Evolutionary conservation across 768 basidiomycete genomes (phyloP).

Genomic region (Russula sp.): DNA sequence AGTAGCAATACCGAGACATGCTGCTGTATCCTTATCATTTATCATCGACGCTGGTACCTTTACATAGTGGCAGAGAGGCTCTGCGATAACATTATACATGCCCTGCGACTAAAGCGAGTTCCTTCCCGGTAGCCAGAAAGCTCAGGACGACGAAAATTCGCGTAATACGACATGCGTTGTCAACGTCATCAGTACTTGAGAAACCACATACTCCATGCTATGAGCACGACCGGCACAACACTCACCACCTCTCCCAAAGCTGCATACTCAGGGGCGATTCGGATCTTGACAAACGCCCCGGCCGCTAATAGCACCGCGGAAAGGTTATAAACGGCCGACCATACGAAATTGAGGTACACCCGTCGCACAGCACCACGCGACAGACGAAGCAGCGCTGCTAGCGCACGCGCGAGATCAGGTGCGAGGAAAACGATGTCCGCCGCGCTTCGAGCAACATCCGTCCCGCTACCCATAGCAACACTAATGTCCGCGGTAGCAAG

Average conservation of each 20-base stretch:
- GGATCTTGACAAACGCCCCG: constrained; percentile 37
- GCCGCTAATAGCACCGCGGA: constrained; percentile 42
- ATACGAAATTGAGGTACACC: constrained; percentile 32
- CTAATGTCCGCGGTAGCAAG: constrained; percentile 46
- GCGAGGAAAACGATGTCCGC: constrained; percentile 41
- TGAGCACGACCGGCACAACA: constrained; percentile 35
- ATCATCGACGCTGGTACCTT: too few species aligned
- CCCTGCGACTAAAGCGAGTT: neutral
- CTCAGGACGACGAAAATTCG: neutral
- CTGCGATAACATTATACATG: neutral
- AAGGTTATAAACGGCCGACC: constrained; percentile 39
- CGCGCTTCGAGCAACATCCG: constrained; percentile 34
- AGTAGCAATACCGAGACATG: too few species aligned
- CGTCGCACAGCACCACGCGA: constrained; percentile 30
- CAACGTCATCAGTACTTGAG: constrained; percentile 3
- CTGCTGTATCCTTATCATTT: too few species aligned
- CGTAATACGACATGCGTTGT: neutral
- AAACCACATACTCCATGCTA: constrained; percentile 27
- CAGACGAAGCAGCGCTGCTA: constrained; percentile 35
- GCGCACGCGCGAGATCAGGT: constrained; percentile 28
- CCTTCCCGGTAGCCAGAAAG: neutral
- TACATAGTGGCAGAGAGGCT: neutral
- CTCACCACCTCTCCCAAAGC: constrained; percentile 39
- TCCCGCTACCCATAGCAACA: constrained; percentile 33
- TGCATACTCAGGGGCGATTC: constrained; percentile 37